Evolutionary conservation across 176 grass and related monocot species (phyloP).

Genomic region (Avena insularis): DNA sequence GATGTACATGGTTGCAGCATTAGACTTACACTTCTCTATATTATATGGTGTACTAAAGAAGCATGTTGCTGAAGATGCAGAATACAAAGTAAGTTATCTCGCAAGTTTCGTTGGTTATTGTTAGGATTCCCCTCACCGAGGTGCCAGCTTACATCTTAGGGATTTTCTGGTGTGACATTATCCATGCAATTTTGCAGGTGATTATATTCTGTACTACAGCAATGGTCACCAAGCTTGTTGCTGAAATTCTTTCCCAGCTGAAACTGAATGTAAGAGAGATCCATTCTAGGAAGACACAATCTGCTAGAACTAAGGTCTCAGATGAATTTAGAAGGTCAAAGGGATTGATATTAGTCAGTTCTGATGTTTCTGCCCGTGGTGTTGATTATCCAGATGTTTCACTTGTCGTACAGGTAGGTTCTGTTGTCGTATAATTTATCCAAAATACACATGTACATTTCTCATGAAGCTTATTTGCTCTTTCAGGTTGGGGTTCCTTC

Average conservation of each 20-base stretch:
- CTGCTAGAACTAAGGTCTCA: conserved; percentile 86
- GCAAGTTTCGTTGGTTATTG: conserved; percentile 24
- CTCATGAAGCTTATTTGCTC: conserved; percentile 21
- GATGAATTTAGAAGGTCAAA: conserved; percentile 91
- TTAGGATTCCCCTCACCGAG: conserved; percentile 9
- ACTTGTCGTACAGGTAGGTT: conserved; percentile 79
- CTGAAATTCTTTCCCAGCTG: conserved; percentile 70
- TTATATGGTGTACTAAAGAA: conserved; percentile 68
- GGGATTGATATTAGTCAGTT: conserved; percentile 91
- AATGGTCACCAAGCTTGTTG: conserved; percentile 85
- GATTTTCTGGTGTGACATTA: conserved; percentile 25
- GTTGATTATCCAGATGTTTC: conserved; percentile 97
- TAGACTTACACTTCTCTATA: conserved; percentile 72
- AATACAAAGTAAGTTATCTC: conserved; percentile 78
- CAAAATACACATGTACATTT: not conserved
- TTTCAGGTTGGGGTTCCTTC: conserved; percentile 76
- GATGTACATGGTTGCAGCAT: conserved; percentile 69
- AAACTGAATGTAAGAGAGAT: conserved; percentile 90
- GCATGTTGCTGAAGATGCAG: conserved; percentile 73
- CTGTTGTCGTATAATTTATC: not conserved
- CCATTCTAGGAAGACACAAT: conserved; percentile 88
- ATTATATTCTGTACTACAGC: conserved; percentile 98
- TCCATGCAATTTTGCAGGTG: conserved; percentile 60
- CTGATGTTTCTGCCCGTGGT: conserved; percentile 93
- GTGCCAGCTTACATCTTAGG: conserved; percentile 17